A percentile compares a stretch with the other conserved stretches of the same genome.
These are phyloP conservation scores for Neurospora sp. DNA, from an alignment of 495 filamentous ascomycete genomes.

Conservation along the genomic window DNA sequence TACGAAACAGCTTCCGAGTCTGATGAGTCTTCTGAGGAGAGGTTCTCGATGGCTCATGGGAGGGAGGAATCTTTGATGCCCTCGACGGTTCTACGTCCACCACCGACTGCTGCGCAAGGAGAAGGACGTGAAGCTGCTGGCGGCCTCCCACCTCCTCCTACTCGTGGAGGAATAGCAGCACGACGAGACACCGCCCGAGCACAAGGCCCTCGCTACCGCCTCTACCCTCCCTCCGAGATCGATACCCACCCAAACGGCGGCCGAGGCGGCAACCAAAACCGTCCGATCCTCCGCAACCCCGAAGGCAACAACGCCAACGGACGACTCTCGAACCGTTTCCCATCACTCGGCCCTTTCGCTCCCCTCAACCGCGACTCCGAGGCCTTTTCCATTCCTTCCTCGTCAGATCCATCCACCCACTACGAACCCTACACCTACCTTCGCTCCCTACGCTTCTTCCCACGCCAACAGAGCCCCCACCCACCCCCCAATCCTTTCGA, in stretches of 20 bases:
- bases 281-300: not conserved
- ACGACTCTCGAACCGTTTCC: not conserved
- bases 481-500: not conserved
- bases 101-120: not conserved
- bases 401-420: not conserved
- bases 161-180: not conserved
- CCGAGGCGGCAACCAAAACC: not conserved
- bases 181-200: not conserved
- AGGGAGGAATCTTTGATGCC: not conserved
- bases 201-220: not conserved
- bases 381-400: not conserved
- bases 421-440: constrained; percentile 12
- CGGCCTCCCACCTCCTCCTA: not conserved
- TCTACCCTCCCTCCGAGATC: not conserved
- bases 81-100: not conserved
- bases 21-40: not conserved
- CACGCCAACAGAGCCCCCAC: not conserved
- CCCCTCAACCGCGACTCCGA: not conserved
- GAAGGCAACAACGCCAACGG: not conserved
- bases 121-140: not conserved
- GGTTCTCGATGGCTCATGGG: not conserved
- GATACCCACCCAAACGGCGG: not conserved
- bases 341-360: not conserved
- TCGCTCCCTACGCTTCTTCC: constrained; percentile 8
- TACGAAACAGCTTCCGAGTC: constrained; percentile 7